phyloP scores from a whole-genome alignment of 148 eudicot species.

The Mesembryanthemum crystallinum region DNA sequence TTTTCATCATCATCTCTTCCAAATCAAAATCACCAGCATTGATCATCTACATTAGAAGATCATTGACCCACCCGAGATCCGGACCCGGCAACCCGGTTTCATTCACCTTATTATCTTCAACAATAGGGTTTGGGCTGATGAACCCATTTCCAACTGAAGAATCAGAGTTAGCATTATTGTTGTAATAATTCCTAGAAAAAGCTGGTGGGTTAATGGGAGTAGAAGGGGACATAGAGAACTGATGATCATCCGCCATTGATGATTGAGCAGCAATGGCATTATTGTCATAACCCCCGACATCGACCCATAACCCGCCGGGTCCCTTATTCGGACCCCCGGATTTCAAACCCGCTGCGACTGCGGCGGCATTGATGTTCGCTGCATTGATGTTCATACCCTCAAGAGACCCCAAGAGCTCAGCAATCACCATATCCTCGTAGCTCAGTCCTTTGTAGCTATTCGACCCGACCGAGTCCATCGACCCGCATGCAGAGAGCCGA shows the following conservation, averaged over 20 bases:
- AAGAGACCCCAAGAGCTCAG: constrained; percentile 49
- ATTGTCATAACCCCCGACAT: constrained; percentile 31
- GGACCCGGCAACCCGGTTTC: constrained; percentile 42
- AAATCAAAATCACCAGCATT: constrained; percentile 1
- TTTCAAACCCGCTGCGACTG: constrained; percentile 1
- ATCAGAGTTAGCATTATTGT: constrained; percentile 3
- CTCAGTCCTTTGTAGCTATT: constrained; percentile 28
- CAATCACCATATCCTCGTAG: constrained; percentile 49
- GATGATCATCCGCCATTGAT: constrained; percentile 15
- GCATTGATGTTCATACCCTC: constrained; percentile 50
- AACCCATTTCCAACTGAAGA: constrained; percentile 16
- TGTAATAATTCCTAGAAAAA: constrained; percentile 27
- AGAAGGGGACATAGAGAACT: constrained; percentile 43
- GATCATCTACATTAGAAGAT: constrained; percentile 44
- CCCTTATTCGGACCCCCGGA: constrained; percentile 23
- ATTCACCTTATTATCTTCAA: constrained; percentile 27
- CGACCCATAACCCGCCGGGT: constrained; percentile 46
- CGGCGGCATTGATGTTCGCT: no score
- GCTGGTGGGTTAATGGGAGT: constrained; percentile 22
- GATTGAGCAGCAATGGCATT: neutral
- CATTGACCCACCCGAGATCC: constrained; percentile 88
- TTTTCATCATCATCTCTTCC: neutral
- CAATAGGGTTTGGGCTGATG: neutral
- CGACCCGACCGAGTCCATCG: neutral
- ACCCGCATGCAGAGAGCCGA: constrained; percentile 23